These are phyloP conservation scores for Lactuca saligna DNA, from an alignment of 129 eudicot genomes.

Conservation along the genomic window DNA sequence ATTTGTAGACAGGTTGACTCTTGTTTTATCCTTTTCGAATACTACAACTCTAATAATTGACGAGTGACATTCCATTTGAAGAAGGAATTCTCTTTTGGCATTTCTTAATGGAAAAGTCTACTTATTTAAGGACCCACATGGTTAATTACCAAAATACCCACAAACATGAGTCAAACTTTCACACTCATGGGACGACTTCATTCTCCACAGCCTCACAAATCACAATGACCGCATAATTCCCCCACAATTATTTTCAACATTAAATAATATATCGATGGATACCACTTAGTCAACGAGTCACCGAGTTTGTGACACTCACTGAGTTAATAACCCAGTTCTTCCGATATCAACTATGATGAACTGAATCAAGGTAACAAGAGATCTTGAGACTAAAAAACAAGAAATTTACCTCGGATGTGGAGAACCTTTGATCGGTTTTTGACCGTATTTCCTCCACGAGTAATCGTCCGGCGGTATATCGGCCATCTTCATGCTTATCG, in stretches of 20 bases:
- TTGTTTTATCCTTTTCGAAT: constrained; percentile 6
- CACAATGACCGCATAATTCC: constrained; percentile 1
- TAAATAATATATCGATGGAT: background rate
- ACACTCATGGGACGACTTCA: constrained; percentile 20
- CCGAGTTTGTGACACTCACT: constrained; percentile 18
- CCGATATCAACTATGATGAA: constrained; percentile 20
- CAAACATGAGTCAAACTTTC: constrained; percentile 33
- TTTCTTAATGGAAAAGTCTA: background rate
- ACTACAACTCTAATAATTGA: constrained; percentile 29
- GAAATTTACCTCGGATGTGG: constrained; percentile 82
- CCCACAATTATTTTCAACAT: background rate
- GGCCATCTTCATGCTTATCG: constrained; percentile 93
- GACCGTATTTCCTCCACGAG: constrained; percentile 99
- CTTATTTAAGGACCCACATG: background rate
- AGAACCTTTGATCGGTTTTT: constrained; percentile 95
- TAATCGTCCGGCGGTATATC: constrained; percentile 96
- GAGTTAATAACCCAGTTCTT: constrained; percentile 19
- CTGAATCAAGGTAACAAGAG: background rate
- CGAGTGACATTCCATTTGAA: constrained; percentile 20
- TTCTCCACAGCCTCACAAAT: background rate
- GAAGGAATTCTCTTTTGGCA: background rate
- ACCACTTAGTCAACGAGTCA: constrained; percentile 26
- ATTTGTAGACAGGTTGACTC: constrained; percentile 11
- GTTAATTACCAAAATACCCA: constrained; percentile 21
- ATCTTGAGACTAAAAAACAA: constrained; percentile 5